Evolutionary conservation across 78 protist genomes (phyloP).

Genomic region (slime mould (Dictyostelium discoideum)): dicty_2.7 NC_007091.3:2419501-2420000

Average conservation of each 20-base stretch:
- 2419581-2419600: constrained; percentile 33
- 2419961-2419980: constrained; percentile 70
- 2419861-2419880: constrained; percentile 28
- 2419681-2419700: constrained; percentile 38
- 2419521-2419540: constrained; percentile 21
- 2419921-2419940: constrained; percentile 80
- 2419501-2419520: constrained; percentile 23
- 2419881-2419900: constrained; percentile 56
- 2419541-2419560: constrained; percentile 32
- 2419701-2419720: constrained; percentile 7
- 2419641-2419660: constrained; percentile 55
- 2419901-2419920: constrained; percentile 62
- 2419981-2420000: constrained; percentile 51
- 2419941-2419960: constrained; percentile 76
- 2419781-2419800: no score
- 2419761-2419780: not conserved
- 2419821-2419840: constrained; percentile 39
- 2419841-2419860: constrained; percentile 25
- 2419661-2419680: constrained; percentile 19
- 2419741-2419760: no score
- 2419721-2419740: no score
- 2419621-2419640: not conserved
- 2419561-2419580: constrained; percentile 32
- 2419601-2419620: constrained; percentile 38
- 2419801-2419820: constrained; percentile 30